Evolutionary conservation across 441 rosid species (phyloP).

Genomic region (Metrosideros polymorpha): DNA sequence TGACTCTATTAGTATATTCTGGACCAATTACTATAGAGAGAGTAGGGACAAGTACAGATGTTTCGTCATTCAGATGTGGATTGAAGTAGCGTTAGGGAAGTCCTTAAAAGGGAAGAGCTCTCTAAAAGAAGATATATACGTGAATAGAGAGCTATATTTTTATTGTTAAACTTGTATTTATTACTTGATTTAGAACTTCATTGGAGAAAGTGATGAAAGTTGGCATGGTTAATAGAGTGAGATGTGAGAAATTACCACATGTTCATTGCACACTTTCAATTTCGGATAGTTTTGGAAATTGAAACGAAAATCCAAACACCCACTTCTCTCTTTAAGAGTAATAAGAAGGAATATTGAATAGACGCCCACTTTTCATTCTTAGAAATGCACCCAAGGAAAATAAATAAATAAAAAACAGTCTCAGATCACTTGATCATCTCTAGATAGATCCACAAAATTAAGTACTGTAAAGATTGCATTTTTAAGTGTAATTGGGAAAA

Average conservation of each 20-base stretch:
- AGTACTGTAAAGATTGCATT: not conserved
- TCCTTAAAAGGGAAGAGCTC: too few relatives aligned
- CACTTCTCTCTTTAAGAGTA: too few relatives aligned
- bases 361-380: too few relatives aligned
- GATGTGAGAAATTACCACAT: not conserved
- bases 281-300: not conserved
- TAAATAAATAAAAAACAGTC: rapidly evolving
- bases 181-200: not conserved
- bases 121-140: not conserved
- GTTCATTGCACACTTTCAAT: not conserved
- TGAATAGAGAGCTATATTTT: too few relatives aligned
- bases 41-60: too few relatives aligned
- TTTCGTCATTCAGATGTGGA: too few relatives aligned
- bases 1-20: too few relatives aligned
- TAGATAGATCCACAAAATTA: not conserved
- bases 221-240: not conserved
- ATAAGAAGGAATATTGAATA: too few relatives aligned
- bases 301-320: too few relatives aligned
- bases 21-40: too few relatives aligned
- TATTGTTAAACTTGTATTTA: too few relatives aligned
- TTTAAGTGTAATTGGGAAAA: not conserved
- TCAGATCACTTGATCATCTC: not conserved
- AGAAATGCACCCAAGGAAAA: not conserved
- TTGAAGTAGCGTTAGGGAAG: too few relatives aligned
- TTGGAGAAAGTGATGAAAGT: not conserved